Base-by-base conservation (phyloP, 2,329 filamentous ascomycete genomes). In the Colletotrichum sp. region DNA sequence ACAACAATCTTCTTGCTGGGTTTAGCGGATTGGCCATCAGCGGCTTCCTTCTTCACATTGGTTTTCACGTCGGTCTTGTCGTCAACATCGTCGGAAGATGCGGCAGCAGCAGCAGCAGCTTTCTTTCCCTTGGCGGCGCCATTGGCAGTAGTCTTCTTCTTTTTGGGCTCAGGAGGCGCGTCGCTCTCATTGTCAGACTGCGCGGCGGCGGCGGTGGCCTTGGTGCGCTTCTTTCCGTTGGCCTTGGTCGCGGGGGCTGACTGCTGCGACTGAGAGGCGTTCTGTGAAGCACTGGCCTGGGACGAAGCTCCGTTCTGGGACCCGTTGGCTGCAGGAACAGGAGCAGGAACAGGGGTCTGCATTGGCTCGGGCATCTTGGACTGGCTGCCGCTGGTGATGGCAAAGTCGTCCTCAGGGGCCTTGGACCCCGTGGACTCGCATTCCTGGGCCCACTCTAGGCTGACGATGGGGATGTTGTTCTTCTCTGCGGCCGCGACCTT, bases 401-500 rank as follows among this genome's bases (percentile, higher is more conserved):
- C 59, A 69, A 84, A 85, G 26, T 63, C 67, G 26, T 72, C 78
- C 79, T 87, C 87, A 4, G 80, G 67, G 68, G 88, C 80, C 36
- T 84, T 86, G 13, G 84, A 81, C 62, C 85, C 85, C 18, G 84
- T 82, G 16, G 84, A 77, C 49, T 89, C 84, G 26, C 88, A 92
- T n/a, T 92, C 88, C 3, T 90, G 77, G n/a, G 93, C 84, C 94
- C 94, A 95, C 16, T 90, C 84, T 0, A 93, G 82, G 12, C 84
- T 87, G 30, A 95, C 88, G 62, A 95, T 87, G 4, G 87, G 87
- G 15, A 93, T 83, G 24, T 82, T 85, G 39, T 88, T 85, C 15
- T 85, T 79, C 12, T 85, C 81, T 6, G 88, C 90, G 18, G 89
- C 83, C 79, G 85, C 85, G 78, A 90, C 88, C 80, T 93, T 93